Evolutionary conservation across 768 basidiomycete species (phyloP).

Genomic region (Pleurotus tuoliensis): DNA sequence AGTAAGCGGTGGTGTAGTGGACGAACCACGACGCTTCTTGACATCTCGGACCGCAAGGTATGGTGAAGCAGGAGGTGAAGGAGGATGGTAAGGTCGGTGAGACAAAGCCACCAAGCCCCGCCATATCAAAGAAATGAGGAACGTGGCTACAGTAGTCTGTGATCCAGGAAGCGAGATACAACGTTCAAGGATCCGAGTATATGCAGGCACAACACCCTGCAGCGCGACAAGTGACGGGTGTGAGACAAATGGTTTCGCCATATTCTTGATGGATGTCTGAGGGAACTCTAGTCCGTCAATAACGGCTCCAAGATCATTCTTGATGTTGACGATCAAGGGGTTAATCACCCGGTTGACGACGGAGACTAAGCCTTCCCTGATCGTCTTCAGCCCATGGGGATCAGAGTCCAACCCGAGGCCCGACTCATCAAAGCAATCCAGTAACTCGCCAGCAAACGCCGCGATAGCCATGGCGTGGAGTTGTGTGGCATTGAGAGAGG

Average conservation of each 20-base stretch:
- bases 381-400: slow-evolving; percentile 59
- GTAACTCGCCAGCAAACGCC: slow-evolving; percentile 68
- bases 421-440: slow-evolving; percentile 66
- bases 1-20: slow-evolving; percentile 49
- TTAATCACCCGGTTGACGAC: slow-evolving; percentile 63
- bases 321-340: slow-evolving; percentile 60
- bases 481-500: slow-evolving; percentile 61
- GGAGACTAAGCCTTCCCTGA: slow-evolving; percentile 69
- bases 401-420: slow-evolving; percentile 61
- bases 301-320: slow-evolving; percentile 55
- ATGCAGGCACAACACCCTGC: slow-evolving; percentile 57
- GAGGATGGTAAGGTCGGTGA: slow-evolving; percentile 45
- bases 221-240: slow-evolving; percentile 63
- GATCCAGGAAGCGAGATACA: slow-evolving; percentile 51
- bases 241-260: too few species aligned
- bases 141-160: slow-evolving; percentile 61
- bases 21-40: slow-evolving; percentile 41
- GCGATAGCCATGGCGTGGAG: slow-evolving; percentile 67
- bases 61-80: slow-evolving; percentile 38
- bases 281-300: slow-evolving; percentile 60
- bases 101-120: slow-evolving; percentile 67
- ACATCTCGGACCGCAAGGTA: slow-evolving; percentile 22
- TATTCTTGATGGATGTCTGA: slow-evolving; percentile 15
- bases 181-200: slow-evolving; percentile 52
- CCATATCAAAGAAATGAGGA: slow-evolving; percentile 75